Base-by-base conservation (phyloP, 257 asterid species). In the Salvia miltiorrhiza region DNA sequence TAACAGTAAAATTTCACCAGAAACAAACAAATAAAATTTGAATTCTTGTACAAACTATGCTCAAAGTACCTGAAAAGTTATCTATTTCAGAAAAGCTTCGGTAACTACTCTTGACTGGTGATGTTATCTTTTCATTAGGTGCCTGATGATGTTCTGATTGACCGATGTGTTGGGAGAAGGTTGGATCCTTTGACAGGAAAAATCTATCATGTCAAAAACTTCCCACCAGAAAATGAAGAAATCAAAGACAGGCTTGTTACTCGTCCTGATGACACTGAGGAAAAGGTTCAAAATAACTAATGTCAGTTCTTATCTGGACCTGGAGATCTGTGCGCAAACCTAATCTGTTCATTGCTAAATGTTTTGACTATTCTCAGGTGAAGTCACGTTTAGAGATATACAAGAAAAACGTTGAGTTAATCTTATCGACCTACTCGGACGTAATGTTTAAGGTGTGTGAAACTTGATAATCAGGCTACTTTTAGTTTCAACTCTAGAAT, bases 141-240 rank as follows among this genome's bases (percentile, higher is more conserved):
- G 68, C 95, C 91, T 67, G 97, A 88, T 75, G 92, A 85, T 50
- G 70, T 84, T 80, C 86, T 93, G 60, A 77, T 90, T 48, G 88
- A 84, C 81, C 86, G 98, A 80, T 85, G 98, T 80, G 78, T 93
- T 75, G 98, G 96, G 71, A 79, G 98, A 85, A 88, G 95, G 78
- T 69, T 90, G 70, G 98, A 93, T 82, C 95, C 98, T 77, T 73
- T 77, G 66, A 88, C 93, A 2, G 96, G 97, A 57, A 90, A 71
- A 67, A 88, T 93, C 54, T 93, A 88, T 76, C 98, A 90, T 78
- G 40, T 85, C 20, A 85, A 75, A 30, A 75, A 84, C 70, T 86
- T 84, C 80, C 96, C 86, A 72, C 95, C 97, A 52, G 98, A 93
- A 69, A 84, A 80, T 50, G 92, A 86, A 78, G 96, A 93, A 82